phyloP scores from a whole-genome alignment of 768 basidiomycete species.

The Leccinum uliginosum region DNA sequence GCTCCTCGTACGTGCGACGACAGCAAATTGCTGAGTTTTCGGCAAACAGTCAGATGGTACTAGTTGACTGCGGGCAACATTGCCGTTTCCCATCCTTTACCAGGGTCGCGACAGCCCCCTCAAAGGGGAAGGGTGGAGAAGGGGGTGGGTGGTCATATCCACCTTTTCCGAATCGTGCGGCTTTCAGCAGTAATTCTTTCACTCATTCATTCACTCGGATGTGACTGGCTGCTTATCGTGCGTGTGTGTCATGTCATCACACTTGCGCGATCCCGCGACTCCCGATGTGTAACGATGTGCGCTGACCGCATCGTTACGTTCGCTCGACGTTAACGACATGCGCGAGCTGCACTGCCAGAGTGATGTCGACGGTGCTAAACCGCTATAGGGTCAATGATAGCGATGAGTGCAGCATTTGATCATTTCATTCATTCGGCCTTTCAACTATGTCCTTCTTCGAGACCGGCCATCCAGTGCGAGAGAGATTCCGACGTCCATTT shows the following conservation, averaged over 20 bases:
- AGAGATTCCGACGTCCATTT: neutral
- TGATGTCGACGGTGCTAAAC: neutral
- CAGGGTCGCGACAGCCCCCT: neutral
- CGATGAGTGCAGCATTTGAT: neutral
- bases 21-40: neutral
- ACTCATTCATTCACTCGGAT: neutral
- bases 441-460: neutral
- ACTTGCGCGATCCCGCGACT: neutral
- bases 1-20: constrained; percentile 2
- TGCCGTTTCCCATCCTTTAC: neutral
- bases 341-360: constrained; percentile 3
- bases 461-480: neutral
- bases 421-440: constrained; percentile 3
- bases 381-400: neutral
- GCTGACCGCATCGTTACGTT: constrained; percentile 9
- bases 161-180: neutral
- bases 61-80: neutral
- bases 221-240: constrained; percentile 5
- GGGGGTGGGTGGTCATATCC: neutral
- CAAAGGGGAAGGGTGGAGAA: neutral
- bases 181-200: neutral
- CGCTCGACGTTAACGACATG: neutral
- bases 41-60: neutral
- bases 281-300: constrained; percentile 8
- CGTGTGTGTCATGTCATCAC: constrained; percentile 13